Evolutionary conservation across 176 grass and related monocot species (phyloP).

Genomic region (Puya raimondii): DNA sequence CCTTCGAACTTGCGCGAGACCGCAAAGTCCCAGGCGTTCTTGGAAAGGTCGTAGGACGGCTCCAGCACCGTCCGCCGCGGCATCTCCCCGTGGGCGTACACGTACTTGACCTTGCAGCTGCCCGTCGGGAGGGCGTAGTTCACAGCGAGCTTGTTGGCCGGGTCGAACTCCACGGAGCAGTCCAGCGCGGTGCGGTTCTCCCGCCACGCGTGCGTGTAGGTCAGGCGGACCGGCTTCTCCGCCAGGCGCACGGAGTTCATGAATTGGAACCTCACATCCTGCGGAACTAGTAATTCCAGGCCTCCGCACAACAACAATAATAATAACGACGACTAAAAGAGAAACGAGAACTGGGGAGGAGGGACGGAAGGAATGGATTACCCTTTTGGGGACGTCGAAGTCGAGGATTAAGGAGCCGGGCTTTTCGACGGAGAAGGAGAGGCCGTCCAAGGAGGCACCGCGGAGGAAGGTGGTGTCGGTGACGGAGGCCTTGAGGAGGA

Average conservation of each 20-base stretch:
- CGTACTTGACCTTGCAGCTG: constrained; percentile 67
- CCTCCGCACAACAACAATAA: not conserved
- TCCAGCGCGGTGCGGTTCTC: constrained; percentile 45
- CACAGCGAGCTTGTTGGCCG: constrained; percentile 66
- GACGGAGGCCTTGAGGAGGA: constrained; percentile 56
- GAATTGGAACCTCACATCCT: constrained; percentile 94
- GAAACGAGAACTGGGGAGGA: not conserved
- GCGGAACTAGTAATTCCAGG: not conserved
- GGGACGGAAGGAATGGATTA: not conserved
- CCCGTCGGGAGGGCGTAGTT: constrained; percentile 43
- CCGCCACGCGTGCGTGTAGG: constrained; percentile 43
- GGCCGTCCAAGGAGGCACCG: constrained; percentile 61
- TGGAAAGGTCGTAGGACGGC: constrained; percentile 58
- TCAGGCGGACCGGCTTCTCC: constrained; percentile 73
- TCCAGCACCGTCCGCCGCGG: constrained; percentile 56
- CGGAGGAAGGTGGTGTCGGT: constrained; percentile 68
- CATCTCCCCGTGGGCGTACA: constrained; percentile 53
- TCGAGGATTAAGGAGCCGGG: constrained; percentile 76
- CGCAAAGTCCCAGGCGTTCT: constrained; percentile 82
- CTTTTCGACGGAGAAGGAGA: constrained; percentile 78
- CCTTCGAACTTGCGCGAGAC: constrained; percentile 48
- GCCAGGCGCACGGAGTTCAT: constrained; percentile 60
- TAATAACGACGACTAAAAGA: not conserved
- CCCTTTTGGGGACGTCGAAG: constrained; percentile 52
- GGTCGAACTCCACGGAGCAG: constrained; percentile 49